These are phyloP conservation scores for Xylariales sp. DNA, from an alignment of 2,329 filamentous ascomycete species.

Conservation along the genomic window DNA sequence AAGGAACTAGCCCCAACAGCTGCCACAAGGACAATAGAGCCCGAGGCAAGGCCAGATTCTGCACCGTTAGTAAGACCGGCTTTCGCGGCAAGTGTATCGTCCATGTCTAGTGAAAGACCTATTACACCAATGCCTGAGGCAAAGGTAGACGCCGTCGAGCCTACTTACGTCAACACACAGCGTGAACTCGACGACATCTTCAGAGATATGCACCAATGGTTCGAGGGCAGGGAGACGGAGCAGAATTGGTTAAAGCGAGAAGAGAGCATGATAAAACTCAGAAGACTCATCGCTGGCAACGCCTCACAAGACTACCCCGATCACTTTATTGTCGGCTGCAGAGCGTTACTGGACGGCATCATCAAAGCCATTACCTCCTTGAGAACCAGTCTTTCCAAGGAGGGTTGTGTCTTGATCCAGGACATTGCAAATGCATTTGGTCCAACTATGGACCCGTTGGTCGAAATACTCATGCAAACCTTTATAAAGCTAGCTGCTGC, in stretches of 20 bases:
- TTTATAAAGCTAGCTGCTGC: slow-evolving; percentile 84
- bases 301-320: slow-evolving; percentile 71
- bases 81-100: slow-evolving; percentile 49
- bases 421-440: slow-evolving; percentile 76
- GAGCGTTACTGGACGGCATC: slow-evolving; percentile 76
- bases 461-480: slow-evolving; percentile 83
- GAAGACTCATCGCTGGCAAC: slow-evolving; percentile 79
- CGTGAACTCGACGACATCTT: slow-evolving; percentile 87
- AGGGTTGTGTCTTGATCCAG: slow-evolving; percentile 78
- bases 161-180: slow-evolving; percentile 76
- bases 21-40: slow-evolving; percentile 26
- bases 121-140: slow-evolving; percentile 58
- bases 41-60: slow-evolving; percentile 36
- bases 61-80: slow-evolving; percentile 31
- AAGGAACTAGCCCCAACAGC: slow-evolving; percentile 60
- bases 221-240: slow-evolving; percentile 86
- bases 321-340: slow-evolving; percentile 65
- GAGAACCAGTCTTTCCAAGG: slow-evolving; percentile 83
- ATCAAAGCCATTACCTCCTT: slow-evolving; percentile 80
- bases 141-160: slow-evolving; percentile 68
- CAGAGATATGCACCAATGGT: slow-evolving; percentile 72
- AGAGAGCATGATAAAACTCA: slow-evolving; percentile 70
- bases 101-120: slow-evolving; percentile 45
- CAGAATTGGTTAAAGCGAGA: slow-evolving; percentile 88
- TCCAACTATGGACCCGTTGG: slow-evolving; percentile 77